Percentiles rank a stretch among this genome's conserved stretches.
Evolutionary conservation across 1,284 basidiomycete genomes (phyloP).

Genomic region (Marasmius fiardii): DNA sequence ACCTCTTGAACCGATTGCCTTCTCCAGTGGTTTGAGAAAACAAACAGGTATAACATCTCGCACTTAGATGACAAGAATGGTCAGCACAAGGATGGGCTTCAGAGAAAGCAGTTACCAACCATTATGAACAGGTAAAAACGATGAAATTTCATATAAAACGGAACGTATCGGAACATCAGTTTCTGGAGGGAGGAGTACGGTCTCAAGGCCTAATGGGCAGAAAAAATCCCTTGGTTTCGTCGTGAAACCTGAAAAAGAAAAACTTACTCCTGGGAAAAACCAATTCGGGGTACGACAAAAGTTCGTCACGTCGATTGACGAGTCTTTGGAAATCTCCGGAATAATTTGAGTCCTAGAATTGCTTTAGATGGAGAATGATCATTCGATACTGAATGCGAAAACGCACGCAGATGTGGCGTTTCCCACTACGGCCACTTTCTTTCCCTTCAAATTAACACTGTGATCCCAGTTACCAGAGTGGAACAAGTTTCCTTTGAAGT

Average conservation of each 20-base stretch:
- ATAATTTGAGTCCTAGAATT: conserved; percentile 40
- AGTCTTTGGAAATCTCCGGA: conserved; percentile 38
- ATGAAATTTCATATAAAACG: conserved; percentile 32
- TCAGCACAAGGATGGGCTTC: background rate
- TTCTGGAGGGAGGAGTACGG: too few relatives aligned
- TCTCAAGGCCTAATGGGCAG: too few relatives aligned
- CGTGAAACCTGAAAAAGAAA: too few relatives aligned
- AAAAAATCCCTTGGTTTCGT: too few relatives aligned
- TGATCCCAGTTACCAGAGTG: conserved; percentile 48
- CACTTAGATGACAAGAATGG: conserved; percentile 16
- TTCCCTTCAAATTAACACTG: conserved; percentile 34
- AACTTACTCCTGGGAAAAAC: conserved; percentile 37
- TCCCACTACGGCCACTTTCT: conserved; percentile 47
- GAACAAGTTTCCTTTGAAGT: conserved; percentile 43
- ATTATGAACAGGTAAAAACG: conserved; percentile 29
- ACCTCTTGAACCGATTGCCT: background rate
- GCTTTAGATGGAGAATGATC: too few relatives aligned
- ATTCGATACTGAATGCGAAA: conserved; percentile 25
- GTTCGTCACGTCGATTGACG: conserved; percentile 35
- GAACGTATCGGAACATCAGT: conserved; percentile 37
- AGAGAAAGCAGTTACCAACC: conserved; percentile 21
- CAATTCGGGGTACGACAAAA: conserved; percentile 46
- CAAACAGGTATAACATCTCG: background rate
- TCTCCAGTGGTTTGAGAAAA: background rate
- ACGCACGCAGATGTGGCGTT: conserved; percentile 49